Evolutionary conservation across 202 grass and related monocot genomes (phyloP).

Genomic region (Bolboschoenoplectus hybrid): DNA sequence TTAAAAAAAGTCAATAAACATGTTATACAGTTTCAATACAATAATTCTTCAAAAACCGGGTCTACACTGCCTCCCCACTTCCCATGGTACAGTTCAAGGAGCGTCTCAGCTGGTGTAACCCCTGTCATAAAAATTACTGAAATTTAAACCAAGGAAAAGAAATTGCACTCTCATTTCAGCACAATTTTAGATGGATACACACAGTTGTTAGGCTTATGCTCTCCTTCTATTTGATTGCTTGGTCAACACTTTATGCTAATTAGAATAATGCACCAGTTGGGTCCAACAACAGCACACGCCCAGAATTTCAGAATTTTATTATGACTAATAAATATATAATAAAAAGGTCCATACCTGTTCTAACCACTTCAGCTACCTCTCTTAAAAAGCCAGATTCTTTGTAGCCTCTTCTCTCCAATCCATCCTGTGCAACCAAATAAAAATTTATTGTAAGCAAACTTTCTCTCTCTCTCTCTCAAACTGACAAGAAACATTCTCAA

Average conservation of each 20-base stretch:
- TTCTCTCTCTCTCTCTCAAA: not conserved
- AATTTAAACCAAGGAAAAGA: not conserved
- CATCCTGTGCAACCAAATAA: slow-evolving; percentile 58
- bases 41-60: slow-evolving; percentile 71
- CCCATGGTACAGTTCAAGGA: slow-evolving; percentile 73
- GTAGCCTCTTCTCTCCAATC: slow-evolving; percentile 97
- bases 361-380: slow-evolving; percentile 74
- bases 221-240: not conserved
- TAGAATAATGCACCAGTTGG: not conserved
- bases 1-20: not conserved
- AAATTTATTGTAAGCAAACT: slow-evolving; percentile 19
- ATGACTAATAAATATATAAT: not conserved
- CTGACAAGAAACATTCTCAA: not conserved
- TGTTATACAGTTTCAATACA: slow-evolving; percentile 53
- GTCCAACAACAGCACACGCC: slow-evolving; percentile 8
- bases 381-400: slow-evolving; percentile 94
- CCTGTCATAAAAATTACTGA: slow-evolving; percentile 44
- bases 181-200: not conserved
- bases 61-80: slow-evolving; percentile 81
- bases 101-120: slow-evolving; percentile 81
- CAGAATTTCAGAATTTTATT: slow-evolving; percentile 9
- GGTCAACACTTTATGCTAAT: not conserved
- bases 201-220: not conserved
- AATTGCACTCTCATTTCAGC: not conserved
- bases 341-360: slow-evolving; percentile 53